These are phyloP conservation scores for Hypoxylon rickii DNA, from an alignment of 495 filamentous ascomycete species.

Conservation along the genomic window DNA sequence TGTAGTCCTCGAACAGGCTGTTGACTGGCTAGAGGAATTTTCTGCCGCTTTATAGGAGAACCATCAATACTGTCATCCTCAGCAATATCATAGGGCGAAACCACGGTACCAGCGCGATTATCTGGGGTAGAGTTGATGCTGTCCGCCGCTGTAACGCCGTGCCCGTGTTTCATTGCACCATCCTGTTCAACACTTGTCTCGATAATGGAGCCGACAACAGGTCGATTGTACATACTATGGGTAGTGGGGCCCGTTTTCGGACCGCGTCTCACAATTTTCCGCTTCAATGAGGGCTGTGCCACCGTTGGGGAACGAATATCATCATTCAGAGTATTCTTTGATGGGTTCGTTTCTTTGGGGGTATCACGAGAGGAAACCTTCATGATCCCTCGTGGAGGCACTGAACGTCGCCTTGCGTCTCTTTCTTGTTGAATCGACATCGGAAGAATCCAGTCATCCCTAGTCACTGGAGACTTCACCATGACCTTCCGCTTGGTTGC, in stretches of 20 bases:
- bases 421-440: conserved; percentile 48
- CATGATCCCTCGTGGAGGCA: conserved; percentile 46
- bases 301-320: background rate
- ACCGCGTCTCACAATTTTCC: conserved; percentile 24
- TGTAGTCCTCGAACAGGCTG: background rate
- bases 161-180: background rate
- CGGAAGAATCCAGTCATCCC: conserved; percentile 27
- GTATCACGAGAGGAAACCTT: conserved; percentile 34
- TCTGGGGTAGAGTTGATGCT: background rate
- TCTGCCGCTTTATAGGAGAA: conserved; percentile 5
- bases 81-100: background rate
- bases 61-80: background rate
- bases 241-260: conserved; percentile 18
- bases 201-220: conserved; percentile 27
- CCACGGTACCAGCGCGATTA: background rate
- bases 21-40: background rate
- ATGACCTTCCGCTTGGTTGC: conserved; percentile 40
- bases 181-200: background rate
- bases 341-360: conserved; percentile 5
- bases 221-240: conserved; percentile 37
- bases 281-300: conserved; percentile 8
- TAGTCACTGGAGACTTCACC: conserved; percentile 43
- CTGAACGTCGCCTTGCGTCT: conserved; percentile 34
- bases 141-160: background rate
- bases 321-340: background rate